phyloP scores from a whole-genome alignment of 257 asterid genomes.

The Anisodus tanguticus region DNA sequence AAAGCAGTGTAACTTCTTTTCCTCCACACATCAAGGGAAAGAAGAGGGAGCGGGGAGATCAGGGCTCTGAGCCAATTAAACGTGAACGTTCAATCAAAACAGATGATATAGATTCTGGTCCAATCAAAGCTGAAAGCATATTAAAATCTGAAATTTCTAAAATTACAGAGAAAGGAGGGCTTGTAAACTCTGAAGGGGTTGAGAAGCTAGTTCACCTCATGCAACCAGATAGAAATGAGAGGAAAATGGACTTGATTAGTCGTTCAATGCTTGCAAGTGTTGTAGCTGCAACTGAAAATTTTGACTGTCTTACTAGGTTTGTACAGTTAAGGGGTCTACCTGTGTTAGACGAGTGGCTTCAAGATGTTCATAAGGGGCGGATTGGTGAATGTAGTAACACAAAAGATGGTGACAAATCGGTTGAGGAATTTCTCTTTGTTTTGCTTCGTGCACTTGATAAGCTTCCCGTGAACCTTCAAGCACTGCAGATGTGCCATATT shows the following conservation, averaged over 20 bases:
- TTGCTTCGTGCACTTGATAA: constrained; percentile 89
- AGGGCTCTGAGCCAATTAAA: constrained; percentile 60
- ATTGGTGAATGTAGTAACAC: constrained; percentile 49
- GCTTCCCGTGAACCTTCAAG: constrained; percentile 86
- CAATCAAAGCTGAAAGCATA: constrained; percentile 49
- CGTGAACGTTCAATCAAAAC: constrained; percentile 65
- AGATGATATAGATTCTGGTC: constrained; percentile 60
- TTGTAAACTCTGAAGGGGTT: constrained; percentile 70
- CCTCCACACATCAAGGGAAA: constrained; percentile 75
- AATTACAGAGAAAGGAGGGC: constrained; percentile 78
- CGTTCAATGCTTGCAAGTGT: constrained; percentile 79
- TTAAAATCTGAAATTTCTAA: constrained; percentile 68
- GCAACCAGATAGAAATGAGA: constrained; percentile 62
- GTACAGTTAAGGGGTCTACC: constrained; percentile 75
- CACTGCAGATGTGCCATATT: constrained; percentile 86
- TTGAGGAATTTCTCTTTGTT: constrained; percentile 79
- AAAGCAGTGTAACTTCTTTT: constrained; percentile 56
- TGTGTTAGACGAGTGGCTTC: constrained; percentile 91
- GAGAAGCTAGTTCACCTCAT: constrained; percentile 85
- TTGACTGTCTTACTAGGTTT: constrained; percentile 75
- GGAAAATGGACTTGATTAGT: constrained; percentile 61
- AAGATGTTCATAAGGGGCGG: constrained; percentile 82
- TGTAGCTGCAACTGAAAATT: constrained; percentile 76
- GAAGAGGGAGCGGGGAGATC: constrained; percentile 91
- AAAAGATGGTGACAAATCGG: constrained; percentile 64